These are phyloP conservation scores for Leptoxyphium fumago DNA, from an alignment of 2,329 filamentous ascomycete species.

Conservation along the genomic window DNA sequence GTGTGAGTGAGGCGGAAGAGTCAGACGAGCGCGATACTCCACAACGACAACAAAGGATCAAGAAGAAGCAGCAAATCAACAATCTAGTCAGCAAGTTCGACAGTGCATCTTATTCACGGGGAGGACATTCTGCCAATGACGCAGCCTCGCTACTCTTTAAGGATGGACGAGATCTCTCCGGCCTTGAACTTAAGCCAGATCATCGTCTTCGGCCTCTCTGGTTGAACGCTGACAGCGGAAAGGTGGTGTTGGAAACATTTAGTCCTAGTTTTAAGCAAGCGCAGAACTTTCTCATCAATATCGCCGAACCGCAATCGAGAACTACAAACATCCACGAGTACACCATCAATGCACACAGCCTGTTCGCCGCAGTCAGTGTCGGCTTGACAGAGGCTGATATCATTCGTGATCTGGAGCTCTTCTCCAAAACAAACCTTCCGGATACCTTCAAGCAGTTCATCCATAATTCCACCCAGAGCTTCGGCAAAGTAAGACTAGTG, in stretches of 20 bases:
- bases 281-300: slow-evolving; percentile 89
- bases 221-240: slow-evolving; percentile 77
- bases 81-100: slow-evolving; percentile 42
- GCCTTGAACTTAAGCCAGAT: slow-evolving; percentile 69
- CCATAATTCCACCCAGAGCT: slow-evolving; percentile 71
- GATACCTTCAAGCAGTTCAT: slow-evolving; percentile 68
- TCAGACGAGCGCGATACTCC: slow-evolving; percentile 17
- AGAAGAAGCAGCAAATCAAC: slow-evolving; percentile 12
- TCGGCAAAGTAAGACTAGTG: slow-evolving; percentile 90
- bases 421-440: slow-evolving; percentile 79
- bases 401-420: slow-evolving; percentile 70
- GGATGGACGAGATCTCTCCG: slow-evolving; percentile 62
- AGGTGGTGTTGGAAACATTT: slow-evolving; percentile 89
- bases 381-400: slow-evolving; percentile 84
- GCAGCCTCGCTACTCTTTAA: slow-evolving; percentile 42
- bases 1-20: slow-evolving; percentile 22
- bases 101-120: slow-evolving; percentile 31
- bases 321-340: slow-evolving; percentile 92
- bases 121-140: slow-evolving; percentile 28
- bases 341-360: slow-evolving; percentile 73
- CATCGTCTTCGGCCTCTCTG: slow-evolving; percentile 81
- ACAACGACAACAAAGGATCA: slow-evolving; percentile 7
- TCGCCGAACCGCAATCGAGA: slow-evolving; percentile 82
- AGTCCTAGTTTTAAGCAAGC: slow-evolving; percentile 73
- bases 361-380: slow-evolving; percentile 91